phyloP scores from a whole-genome alignment of 805 yeast genomes.

The Lipomyces sp. region DNA sequence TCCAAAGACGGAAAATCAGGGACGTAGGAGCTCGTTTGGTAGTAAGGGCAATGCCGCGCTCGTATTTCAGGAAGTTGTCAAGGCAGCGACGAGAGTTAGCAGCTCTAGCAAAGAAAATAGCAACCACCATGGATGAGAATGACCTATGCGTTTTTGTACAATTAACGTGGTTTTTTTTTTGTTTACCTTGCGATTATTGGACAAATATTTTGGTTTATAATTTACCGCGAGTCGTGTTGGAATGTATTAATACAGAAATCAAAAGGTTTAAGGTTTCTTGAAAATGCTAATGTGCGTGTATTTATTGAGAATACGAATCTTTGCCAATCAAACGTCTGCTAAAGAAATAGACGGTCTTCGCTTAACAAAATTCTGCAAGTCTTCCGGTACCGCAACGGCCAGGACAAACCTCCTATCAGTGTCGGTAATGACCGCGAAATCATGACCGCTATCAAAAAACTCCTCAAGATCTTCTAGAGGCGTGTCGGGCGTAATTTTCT shows the following conservation, averaged over 20 bases:
- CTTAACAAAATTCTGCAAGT: constrained; percentile 50
- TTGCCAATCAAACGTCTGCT: background rate
- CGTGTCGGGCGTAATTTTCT: constrained; percentile 57
- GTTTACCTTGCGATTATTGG: background rate
- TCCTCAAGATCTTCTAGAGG: constrained; percentile 59
- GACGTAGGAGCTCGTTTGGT: constrained; percentile 25
- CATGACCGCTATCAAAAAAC: constrained; percentile 55
- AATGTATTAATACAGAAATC: background rate
- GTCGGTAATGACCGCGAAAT: constrained; percentile 63
- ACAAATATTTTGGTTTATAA: background rate
- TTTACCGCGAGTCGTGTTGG: background rate
- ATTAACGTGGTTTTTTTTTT: background rate
- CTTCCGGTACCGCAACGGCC: constrained; percentile 62
- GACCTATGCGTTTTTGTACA: background rate
- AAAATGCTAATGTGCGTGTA: background rate
- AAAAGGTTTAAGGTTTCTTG: background rate
- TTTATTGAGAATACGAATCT: background rate
- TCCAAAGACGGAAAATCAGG: background rate
- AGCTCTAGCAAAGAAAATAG: constrained; percentile 45
- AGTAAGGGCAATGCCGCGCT: constrained; percentile 27
- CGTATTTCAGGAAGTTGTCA: constrained; percentile 69
- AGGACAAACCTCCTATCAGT: constrained; percentile 57
- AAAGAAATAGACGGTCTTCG: constrained; percentile 48
- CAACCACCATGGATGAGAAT: background rate
- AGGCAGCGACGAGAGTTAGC: constrained; percentile 66